Base-by-base conservation (phyloP, 164 flowering plant genomes). In the Tinospora cordifolia region DNA sequence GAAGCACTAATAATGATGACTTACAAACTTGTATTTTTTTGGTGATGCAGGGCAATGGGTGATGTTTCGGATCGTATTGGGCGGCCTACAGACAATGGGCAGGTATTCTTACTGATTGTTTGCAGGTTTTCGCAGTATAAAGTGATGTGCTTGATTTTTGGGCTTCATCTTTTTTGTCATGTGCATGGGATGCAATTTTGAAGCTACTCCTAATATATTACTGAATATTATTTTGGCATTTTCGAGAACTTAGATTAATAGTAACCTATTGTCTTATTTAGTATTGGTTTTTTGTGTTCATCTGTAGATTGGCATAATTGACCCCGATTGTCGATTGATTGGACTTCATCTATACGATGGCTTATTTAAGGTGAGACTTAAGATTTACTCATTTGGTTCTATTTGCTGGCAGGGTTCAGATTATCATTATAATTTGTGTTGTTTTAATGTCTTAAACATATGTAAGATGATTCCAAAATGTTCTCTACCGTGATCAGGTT, bases 271-370 rank as follows among this genome's bases (percentile, higher is more conserved):
- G n/a, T 54, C 24, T 54, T 24, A n/a, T 54, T 54, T 54, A 54
- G 21, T 8, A n/a, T 54, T 54, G 60, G 0, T 46, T 36, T 74
- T 71, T 34, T 13, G n/a, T 24, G 57, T 66, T 40, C 46, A 44
- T 7, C 38, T 84, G 73, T 83, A 92, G 98, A 92, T 95, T 83
- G 98, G 99, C 74, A 92, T 95, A 59, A 89, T 95, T 71, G 98
- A 92, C 77, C 99, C 98, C 49, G 98, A 95, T 73, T 95, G 98
- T 79, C 87, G 99, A 79, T 76, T 95, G 74, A 92, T 95, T 76
- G 99, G 99, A 44, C 98, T 95, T 66, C 99, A 95, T 83, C 83
- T 95, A 68, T 95, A 92, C 73, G 99, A 95, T 83, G 99, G 98
- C n/a, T 77, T 95, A 68, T 95, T 95, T 76, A 95, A 95, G 94